Evolutionary conservation across 2,329 filamentous ascomycete genomes (phyloP), one percentile per base, ranked within the genome.

Genomic region (Ophiostoma fasciatum): DNA sequence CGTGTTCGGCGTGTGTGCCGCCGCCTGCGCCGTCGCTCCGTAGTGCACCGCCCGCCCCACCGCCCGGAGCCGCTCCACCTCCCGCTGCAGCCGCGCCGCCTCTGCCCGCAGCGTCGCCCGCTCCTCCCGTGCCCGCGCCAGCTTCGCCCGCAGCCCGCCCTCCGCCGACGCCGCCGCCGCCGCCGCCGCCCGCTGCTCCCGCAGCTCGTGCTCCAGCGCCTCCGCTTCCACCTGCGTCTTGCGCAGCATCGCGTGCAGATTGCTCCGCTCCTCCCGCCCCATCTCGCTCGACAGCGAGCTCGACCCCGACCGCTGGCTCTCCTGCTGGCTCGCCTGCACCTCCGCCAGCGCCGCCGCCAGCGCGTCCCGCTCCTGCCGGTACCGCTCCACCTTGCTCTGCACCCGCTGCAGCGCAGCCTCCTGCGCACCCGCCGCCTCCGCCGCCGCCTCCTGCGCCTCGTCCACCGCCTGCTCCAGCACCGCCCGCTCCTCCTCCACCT

Each of bases 181-280:
- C 33, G 87, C 70, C 12, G 73, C 67, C 37, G 71, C 64, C 37
- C 83, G 76, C 42, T 80, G 75, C 49, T 81, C 73, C 6, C 68
- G 64, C 20, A 90, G 65, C 49, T 82, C 75, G 39, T 82, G 66
- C 46, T 82, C 76, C n/a, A 90, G 63, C 23, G 75, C 69, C 52
- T 82, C 73, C 28, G 68, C 61, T 48, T 78, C 71, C 11, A 73
- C 61, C 52, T 79, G 74, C 15, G 69, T 69, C 47, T 72, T 67
- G 42, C 71, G 73, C 19, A 77, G 60, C 53, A 72, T 64, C 35
- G 66, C 60, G 43, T 75, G 70, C 15, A 82, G 57, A 40, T 77
- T 71, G 28, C 65, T 62, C 29, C 71, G 66, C 48, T 75, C 71
- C 37, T 68, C 67, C 32, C 58, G 58, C 10, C 60, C 58, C 23